A percentile compares a stretch with the other conserved stretches of the same genome.
These are phyloP conservation scores for Apiosordaria backusii DNA, from an alignment of 495 filamentous ascomycete species.

Conservation along the genomic window DNA sequence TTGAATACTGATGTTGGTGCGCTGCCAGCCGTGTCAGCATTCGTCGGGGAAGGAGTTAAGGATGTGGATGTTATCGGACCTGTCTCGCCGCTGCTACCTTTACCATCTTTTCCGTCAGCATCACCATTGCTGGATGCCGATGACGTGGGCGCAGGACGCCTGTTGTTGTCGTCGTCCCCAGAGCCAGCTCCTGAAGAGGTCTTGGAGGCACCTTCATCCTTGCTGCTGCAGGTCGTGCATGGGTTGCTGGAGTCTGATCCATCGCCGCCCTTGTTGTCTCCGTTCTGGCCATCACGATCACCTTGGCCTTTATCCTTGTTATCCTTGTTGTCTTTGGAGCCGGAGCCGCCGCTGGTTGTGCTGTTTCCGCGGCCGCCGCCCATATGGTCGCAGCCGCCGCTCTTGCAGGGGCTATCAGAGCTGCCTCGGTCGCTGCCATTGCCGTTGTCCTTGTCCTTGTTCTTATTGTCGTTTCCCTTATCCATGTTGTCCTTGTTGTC, in stretches of 20 bases:
- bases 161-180: background rate
- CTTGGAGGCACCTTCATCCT: background rate
- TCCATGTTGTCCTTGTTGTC: background rate
- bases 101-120: background rate
- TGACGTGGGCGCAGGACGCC: background rate
- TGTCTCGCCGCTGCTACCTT: slow-evolving; percentile 2
- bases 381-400: background rate
- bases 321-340: background rate
- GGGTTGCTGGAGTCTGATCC: background rate
- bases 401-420: background rate
- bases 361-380: background rate
- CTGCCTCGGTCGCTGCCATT: background rate
- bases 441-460: slow-evolving; percentile 4
- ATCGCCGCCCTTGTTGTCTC: background rate
- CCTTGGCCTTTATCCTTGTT: background rate
- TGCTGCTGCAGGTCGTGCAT: background rate
- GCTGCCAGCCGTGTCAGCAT: slow-evolving; percentile 10
- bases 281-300: background rate
- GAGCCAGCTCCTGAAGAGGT: background rate
- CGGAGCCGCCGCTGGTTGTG: background rate
- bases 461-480: background rate
- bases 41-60: slow-evolving; percentile 2
- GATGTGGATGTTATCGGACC: slow-evolving; percentile 6
- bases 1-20: background rate
- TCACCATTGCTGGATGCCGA: background rate